Evolutionary conservation across 2,329 filamentous ascomycete genomes (phyloP).

Genomic region (Berkeleyomyces basicola): DNA sequence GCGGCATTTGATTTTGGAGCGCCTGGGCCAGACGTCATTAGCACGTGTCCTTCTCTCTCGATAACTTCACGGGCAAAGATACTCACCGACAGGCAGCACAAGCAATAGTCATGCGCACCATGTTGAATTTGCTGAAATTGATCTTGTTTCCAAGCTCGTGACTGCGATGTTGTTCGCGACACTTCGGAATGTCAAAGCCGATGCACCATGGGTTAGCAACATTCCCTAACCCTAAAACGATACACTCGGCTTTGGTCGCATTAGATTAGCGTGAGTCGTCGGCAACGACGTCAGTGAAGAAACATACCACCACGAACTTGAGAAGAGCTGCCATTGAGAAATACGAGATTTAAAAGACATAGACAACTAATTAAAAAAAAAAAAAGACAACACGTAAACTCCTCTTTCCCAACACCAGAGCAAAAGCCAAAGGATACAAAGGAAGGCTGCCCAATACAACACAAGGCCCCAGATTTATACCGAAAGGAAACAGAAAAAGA

Average conservation of each 20-base stretch:
- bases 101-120: slow-evolving; percentile 11
- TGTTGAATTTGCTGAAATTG: not conserved
- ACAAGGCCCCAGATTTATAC: not conserved
- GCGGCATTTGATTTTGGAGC: slow-evolving; percentile 12
- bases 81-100: slow-evolving; percentile 10
- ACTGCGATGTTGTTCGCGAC: not conserved
- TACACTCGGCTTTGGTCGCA: not conserved
- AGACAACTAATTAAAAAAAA: not conserved
- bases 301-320: not conserved
- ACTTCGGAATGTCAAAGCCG: not conserved
- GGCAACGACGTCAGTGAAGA: not conserved
- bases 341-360: not conserved
- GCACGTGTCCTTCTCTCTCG: not conserved
- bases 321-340: not conserved
- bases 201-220: not conserved
- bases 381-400: not conserved
- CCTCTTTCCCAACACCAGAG: not conserved
- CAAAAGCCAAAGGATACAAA: not conserved
- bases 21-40: not conserved
- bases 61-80: not conserved
- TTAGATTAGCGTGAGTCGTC: not conserved
- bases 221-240: not conserved
- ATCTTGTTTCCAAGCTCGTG: too few relatives aligned
- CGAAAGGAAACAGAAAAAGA: not conserved
- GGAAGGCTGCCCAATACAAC: not conserved